phyloP scores from a whole-genome alignment of 495 filamentous ascomycete species.

The Cercophora sp. region DNA sequence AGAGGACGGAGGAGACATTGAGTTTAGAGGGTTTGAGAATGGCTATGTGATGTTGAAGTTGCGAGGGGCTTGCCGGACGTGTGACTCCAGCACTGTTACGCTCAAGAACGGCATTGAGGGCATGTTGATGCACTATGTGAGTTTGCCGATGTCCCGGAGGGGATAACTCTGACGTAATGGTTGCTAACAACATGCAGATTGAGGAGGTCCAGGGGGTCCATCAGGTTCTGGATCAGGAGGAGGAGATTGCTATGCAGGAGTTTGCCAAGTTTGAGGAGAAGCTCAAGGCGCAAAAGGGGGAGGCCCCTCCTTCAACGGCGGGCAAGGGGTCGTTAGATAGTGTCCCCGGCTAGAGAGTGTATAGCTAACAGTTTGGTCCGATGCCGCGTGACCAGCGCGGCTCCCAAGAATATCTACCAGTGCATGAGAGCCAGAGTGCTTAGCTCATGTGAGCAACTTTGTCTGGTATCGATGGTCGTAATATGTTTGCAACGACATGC shows the following conservation, averaged over 20 bases:
- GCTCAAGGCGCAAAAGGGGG: slow-evolving; percentile 69
- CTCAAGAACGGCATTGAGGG: slow-evolving; percentile 95
- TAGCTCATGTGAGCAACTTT: no score
- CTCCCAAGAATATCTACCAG: no score
- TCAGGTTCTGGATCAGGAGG: slow-evolving; percentile 87
- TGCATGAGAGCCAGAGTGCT: no score
- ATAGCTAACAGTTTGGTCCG: not conserved
- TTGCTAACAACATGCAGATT: no score
- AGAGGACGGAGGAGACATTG: slow-evolving; percentile 96
- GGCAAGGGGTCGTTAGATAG: slow-evolving; percentile 66
- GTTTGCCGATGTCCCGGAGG: slow-evolving; percentile 22
- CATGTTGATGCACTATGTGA: slow-evolving; percentile 78
- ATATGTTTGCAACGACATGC: no score
- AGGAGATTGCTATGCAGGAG: slow-evolving; percentile 83
- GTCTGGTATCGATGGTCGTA: no score
- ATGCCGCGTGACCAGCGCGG: not conserved
- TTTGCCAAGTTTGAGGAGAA: slow-evolving; percentile 98
- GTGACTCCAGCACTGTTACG: slow-evolving; percentile 92
- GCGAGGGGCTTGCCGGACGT: slow-evolving; percentile 88
- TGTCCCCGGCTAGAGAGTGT: no score
- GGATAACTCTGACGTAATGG: no score
- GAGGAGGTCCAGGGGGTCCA: slow-evolving; percentile 92
- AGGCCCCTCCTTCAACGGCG: slow-evolving; percentile 50
- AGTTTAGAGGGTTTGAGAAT: slow-evolving; percentile 83
- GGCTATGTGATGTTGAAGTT: slow-evolving; percentile 84